Evolutionary conservation across 306 rosid species (phyloP).

Genomic region (Lotus japonicus): DNA sequence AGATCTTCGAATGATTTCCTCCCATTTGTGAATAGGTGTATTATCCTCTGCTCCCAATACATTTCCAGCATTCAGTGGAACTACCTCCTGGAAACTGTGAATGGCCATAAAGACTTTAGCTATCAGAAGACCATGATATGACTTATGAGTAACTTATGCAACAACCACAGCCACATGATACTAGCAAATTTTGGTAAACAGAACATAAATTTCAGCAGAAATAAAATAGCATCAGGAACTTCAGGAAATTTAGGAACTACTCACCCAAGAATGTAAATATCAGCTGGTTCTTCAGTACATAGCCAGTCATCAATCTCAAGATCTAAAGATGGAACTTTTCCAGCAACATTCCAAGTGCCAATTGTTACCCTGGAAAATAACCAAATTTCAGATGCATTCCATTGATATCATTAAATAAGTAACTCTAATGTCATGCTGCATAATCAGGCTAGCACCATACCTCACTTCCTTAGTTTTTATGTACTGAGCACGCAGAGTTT

Average conservation of each 20-base stretch:
- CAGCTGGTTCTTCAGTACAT: conserved; percentile 61
- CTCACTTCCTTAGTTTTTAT: conserved; percentile 86
- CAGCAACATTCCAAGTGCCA: conserved; percentile 95
- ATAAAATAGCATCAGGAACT: neutral
- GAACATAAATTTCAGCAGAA: neutral
- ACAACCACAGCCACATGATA: neutral
- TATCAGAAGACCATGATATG: conserved; percentile 11
- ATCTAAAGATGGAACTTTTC: conserved; percentile 64
- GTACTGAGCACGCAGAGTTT: conserved; percentile 91
- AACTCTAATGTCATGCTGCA: conserved; percentile 5
- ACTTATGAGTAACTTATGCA: neutral
- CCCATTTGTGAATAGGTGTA: conserved; percentile 83
- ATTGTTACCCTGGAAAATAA: conserved; percentile 60
- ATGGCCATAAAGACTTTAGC: neutral
- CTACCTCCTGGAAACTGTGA: conserved; percentile 88
- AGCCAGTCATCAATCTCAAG: conserved; percentile 89
- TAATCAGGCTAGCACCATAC: conserved; percentile 35
- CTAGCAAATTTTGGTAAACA: conserved; percentile 1
- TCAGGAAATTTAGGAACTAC: conserved; percentile 20
- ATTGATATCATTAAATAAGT: conserved; percentile 16
- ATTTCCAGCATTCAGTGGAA: conserved; percentile 93
- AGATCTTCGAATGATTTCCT: conserved; percentile 74
- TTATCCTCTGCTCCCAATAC: conserved; percentile 91
- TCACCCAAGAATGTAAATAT: conserved; percentile 85
- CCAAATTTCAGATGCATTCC: conserved; percentile 20